These are phyloP conservation scores for Hanseniaspora hatyaiensis DNA, from an alignment of 805 yeast species.

Conservation along the genomic window DNA sequence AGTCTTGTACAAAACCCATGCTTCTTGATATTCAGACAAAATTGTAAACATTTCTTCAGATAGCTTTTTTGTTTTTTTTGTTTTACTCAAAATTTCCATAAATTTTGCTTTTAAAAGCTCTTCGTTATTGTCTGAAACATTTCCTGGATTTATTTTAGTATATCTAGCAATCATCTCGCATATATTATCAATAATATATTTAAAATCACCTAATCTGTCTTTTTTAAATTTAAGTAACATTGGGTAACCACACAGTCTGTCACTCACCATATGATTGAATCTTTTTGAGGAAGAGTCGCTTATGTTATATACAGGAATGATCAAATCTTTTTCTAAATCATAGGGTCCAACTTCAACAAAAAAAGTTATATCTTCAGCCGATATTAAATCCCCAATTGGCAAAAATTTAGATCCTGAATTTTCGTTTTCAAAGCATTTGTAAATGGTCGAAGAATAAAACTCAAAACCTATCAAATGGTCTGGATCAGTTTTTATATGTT, in stretches of 20 bases:
- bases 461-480: constrained; percentile 42
- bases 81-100: not conserved
- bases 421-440: constrained; percentile 55
- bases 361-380: constrained; percentile 49
- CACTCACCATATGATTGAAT: constrained; percentile 25
- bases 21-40: not conserved
- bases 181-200: not conserved
- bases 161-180: not conserved
- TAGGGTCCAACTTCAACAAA: constrained; percentile 45
- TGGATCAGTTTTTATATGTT: constrained; percentile 31
- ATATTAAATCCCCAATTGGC: constrained; percentile 57
- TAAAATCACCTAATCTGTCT: constrained; percentile 1
- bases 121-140: not conserved
- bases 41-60: not conserved
- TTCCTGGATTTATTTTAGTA: not conserved
- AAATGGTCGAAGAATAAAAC: constrained; percentile 56
- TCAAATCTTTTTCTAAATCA: constrained; percentile 34
- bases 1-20: constrained; percentile 1
- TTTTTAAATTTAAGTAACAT: constrained; percentile 42
- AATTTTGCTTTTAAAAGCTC: not conserved
- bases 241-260: constrained; percentile 61
- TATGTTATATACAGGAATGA: constrained; percentile 51
- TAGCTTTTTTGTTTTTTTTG: not conserved
- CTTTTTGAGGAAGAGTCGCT: constrained; percentile 21
- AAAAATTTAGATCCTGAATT: constrained; percentile 41